Evolutionary conservation across 768 basidiomycete species (phyloP).

Genomic region (Mycena vulgaris): DNA sequence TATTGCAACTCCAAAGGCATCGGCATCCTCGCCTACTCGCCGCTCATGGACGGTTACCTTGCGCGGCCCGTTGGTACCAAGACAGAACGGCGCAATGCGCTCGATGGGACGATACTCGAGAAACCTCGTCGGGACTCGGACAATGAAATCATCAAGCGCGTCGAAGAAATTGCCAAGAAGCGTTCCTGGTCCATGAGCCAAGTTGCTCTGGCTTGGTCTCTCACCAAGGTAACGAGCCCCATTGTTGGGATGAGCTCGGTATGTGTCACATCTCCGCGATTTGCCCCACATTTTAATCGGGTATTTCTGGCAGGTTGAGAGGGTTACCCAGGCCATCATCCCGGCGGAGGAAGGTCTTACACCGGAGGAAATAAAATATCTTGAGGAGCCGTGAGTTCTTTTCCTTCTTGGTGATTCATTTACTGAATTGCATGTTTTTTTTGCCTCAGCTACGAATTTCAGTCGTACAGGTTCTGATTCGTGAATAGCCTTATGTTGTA

Average conservation of each 20-base stretch:
- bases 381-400: no score
- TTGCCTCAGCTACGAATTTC: no score
- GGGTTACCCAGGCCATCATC: no score
- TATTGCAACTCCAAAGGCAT: conserved; percentile 66
- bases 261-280: no score
- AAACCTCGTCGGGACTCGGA: conserved; percentile 40
- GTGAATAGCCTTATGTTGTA: no score
- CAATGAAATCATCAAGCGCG: conserved; percentile 52
- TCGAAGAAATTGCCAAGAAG: conserved; percentile 60
- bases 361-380: no score
- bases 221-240: conserved; percentile 9
- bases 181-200: conserved; percentile 60
- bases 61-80: conserved; percentile 53
- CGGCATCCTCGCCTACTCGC: conserved; percentile 67
- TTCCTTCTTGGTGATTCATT: no score
- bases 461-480: no score
- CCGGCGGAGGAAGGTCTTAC: no score
- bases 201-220: conserved; percentile 54
- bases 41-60: conserved; percentile 57
- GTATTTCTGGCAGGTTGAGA: no score
- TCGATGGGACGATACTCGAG: conserved; percentile 40
- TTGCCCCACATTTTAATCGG: no score
- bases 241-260: conserved; percentile 1
- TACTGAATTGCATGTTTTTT: no score
- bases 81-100: conserved; percentile 27